Evolutionary conservation across 768 basidiomycete genomes (phyloP), one percentile per base, ranked within the genome.

Genomic region (Russula vinacea): DNA sequence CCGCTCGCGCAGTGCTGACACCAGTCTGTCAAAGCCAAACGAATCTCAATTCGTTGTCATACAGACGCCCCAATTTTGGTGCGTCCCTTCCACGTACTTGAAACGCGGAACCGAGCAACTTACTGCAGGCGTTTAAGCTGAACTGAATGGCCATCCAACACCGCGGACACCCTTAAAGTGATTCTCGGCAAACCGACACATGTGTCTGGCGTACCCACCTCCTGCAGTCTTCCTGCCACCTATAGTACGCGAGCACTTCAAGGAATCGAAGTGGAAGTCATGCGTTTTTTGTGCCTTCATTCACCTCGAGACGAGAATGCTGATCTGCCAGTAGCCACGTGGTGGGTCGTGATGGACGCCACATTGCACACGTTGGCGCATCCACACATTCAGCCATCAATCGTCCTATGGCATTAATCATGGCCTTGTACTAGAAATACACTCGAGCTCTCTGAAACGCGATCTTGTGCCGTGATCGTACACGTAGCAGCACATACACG

Each of bases 161-260:
- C 58, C 58, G 63, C 39, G 63, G 63, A 32, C n/a, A 8, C 54
- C 45, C 8, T 29, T 16, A 29, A 14, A 8, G n/a, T 22, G 22
- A 13, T 47, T 47, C n/a, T 53, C 32, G 26, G 22, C 35, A 49
- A 59, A 42, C 16, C 56, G 40, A 44, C 56, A 58, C 62, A 50
- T 32, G 39, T 58, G 32, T 49, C 33, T 11, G n/a, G 49, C 24
- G 24, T 6, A 50, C 24, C 44, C 10, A 26, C 14, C n/a, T 26
- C 26, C n/a, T n/a, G n/a, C n/a, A n/a, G n/a, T n/a, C n/a, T n/a
- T n/a, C 26, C 17, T 8, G 26, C 24, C 7, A 29, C 59, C 32
- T 40, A 10, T 7, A 9, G n/a, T n/a, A n/a, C 7, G 19, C 17
- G 40, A 22, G 32, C 22, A 29, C 26, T 51, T 11, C 40, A 24